Evolutionary conservation across 495 filamentous ascomycete species (phyloP).

Genomic region (Podospora pseudopauciseta): DNA sequence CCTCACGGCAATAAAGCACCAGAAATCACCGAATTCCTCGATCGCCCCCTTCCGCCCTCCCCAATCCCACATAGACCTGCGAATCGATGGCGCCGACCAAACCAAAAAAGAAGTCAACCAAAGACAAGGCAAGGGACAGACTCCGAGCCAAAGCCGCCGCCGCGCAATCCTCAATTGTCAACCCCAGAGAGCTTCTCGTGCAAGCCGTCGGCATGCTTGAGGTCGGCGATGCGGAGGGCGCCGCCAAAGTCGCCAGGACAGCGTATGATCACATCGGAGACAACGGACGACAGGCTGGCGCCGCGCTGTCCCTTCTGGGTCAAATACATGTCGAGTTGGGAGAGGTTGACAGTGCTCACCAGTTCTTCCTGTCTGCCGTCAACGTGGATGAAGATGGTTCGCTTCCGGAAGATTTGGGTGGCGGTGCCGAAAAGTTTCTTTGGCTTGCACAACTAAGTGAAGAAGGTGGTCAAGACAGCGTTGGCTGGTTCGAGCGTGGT

Average conservation of each 20-base stretch:
- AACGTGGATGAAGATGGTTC: slow-evolving; percentile 70
- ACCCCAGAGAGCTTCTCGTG: slow-evolving; percentile 50
- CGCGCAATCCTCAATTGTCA: slow-evolving; percentile 25
- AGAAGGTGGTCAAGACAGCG: slow-evolving; percentile 76
- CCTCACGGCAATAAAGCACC: not conserved
- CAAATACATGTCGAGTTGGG: slow-evolving; percentile 85
- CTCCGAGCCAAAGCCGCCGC: slow-evolving; percentile 32
- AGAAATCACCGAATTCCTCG: not conserved
- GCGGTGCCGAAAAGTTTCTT: slow-evolving; percentile 90
- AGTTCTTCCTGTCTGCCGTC: slow-evolving; percentile 66
- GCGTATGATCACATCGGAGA: slow-evolving; percentile 52
- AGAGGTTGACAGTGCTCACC: slow-evolving; percentile 65
- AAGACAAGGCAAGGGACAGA: slow-evolving; percentile 28
- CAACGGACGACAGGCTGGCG: slow-evolving; percentile 46
- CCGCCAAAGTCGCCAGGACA: slow-evolving; percentile 60
- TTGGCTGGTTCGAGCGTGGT: slow-evolving; percentile 84
- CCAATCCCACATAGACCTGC: not conserved
- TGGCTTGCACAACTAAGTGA: slow-evolving; percentile 93
- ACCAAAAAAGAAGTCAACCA: slow-evolving; percentile 40
- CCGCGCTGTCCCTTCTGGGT: slow-evolving; percentile 70
- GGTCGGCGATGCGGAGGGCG: slow-evolving; percentile 64
- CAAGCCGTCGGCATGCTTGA: slow-evolving; percentile 67
- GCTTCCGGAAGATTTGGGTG: slow-evolving; percentile 56
- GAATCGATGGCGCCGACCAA: slow-evolving; percentile 42
- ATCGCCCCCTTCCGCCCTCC: not conserved